Base-by-base conservation (phyloP, 1,139 yeast genomes). In the Yamadazyma triangularis region DNA sequence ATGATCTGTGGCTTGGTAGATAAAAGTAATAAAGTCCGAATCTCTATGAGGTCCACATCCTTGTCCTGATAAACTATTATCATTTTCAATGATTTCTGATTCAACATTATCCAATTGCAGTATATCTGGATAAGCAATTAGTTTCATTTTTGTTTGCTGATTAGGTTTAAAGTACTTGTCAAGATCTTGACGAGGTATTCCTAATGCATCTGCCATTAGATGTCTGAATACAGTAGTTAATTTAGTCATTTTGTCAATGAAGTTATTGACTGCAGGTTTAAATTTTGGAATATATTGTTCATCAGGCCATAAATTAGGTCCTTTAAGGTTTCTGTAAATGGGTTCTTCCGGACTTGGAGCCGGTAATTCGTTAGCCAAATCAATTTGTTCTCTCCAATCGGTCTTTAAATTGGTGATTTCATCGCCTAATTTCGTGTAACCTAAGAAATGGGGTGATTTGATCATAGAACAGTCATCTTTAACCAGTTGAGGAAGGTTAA, bases 11-110 rank as follows among this genome's bases (percentile, higher is more conserved):
- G 72, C 85, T 47, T 79, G 86, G 42, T 64, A 73, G 11, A 79
- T 77, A 45, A 68, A 74, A 0, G 85, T 78, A 27, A 79, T 47
- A 42, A 79, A 62, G 37, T 78, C 84, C n/a, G 79, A 73, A 45
- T 79, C 87, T 41, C 84, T 69, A 47, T 80, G 87, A 2, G 84
- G 82, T 1, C 88, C 87, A 22, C 74, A 79, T 2, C 87, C 85
- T 48, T 79, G 86, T 15, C 58, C 57, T 6, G 70, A 61, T n/a
- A 60, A 41, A 25, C 70, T 69, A 10, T 63, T 59, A 32, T 73
- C 78, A 25, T 59, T 52, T 23, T 58, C 42, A 0, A 61, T 62
- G 9, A 18, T 18, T 8, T 45, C 50, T 15, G 64, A 56, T 12
- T 50, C 44, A 9, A 52, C 39, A 7, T 41, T 31, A 0, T 35